Evolutionary conservation across 2,329 filamentous ascomycete genomes (phyloP), one percentile per base, ranked within the genome.

Genomic region (Pseudogymnoascus sp.): DNA sequence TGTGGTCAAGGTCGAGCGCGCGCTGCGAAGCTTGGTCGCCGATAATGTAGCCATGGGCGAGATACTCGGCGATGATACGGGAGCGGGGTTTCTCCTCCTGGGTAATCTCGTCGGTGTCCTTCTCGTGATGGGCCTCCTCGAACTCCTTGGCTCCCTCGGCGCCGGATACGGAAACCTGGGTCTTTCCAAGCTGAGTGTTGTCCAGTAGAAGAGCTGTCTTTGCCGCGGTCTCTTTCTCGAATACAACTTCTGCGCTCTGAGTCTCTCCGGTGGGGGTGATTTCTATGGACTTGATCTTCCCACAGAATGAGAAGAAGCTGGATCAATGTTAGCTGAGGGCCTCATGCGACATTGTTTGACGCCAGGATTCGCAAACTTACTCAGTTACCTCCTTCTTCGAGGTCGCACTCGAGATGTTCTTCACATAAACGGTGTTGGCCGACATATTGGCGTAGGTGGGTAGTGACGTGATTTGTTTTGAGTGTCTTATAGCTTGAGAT

Each of bases 31-130:
- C 89, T 26, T 74, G 78, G 61, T 86, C 83, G 28, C 82, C 71
- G 65, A 97, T 80, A 37, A 85, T 82, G 76, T 99, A 99, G 67
- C 94, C 94, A 69, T 96, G 90, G 9, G 94, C 92, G 33, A 99
- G 87, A 75, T 97, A 96, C 77, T 99, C 94, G 65, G 94, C 94
- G 57, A 96, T 75, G 73, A 99, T 96, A 68, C 94, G 90, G 38
- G 89, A 84, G 69, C 92, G 88, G 13, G 94, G 94, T 82, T 99
- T 99, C 79, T 97, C 91, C 75, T 99, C 94, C 72, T 99, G 94
- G 12, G 86, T 84, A 68, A 97, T 85, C 67, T 91, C 83, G 68
- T 90, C 80, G 58, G 75, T 76, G 71, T 83, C 79, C 62, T 78
- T 79, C 62, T 85, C 82, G 61, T 75, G 74, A 66, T 81, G 80